Percentiles rank a stretch among this genome's conserved stretches.
Evolutionary conservation across 1,139 yeast species (phyloP).

Genomic region (Yueomyces sp.): DNA sequence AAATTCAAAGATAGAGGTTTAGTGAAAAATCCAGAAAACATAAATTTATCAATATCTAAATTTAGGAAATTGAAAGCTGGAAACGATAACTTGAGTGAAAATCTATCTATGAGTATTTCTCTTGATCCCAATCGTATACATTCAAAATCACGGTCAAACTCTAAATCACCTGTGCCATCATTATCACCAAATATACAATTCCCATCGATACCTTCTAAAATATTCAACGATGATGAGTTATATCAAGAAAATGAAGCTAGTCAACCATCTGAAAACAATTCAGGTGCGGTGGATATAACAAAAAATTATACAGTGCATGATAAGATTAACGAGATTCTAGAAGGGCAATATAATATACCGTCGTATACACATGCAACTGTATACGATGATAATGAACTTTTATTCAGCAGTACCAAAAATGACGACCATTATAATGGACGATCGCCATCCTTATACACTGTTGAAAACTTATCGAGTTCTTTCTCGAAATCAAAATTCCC

Average conservation of each 20-base stretch:
- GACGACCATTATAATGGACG: slow-evolving; percentile 4
- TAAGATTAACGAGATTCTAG: slow-evolving; percentile 1
- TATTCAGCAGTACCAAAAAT: slow-evolving; percentile 3
- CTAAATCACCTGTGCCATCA: slow-evolving; percentile 21
- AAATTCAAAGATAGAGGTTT: slow-evolving; percentile 21
- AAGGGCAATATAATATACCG: slow-evolving; percentile 1
- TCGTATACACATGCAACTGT: not conserved
- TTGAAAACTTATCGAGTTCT: slow-evolving; percentile 19
- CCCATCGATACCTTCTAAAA: slow-evolving; percentile 34
- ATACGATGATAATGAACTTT: slow-evolving; percentile 12
- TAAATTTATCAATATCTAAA: slow-evolving; percentile 30
- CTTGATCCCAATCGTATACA: slow-evolving; percentile 19
- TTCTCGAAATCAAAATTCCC: slow-evolving; percentile 15
- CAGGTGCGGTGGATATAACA: not conserved
- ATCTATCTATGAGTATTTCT: slow-evolving; percentile 26
- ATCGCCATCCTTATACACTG: slow-evolving; percentile 19
- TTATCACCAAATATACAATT: slow-evolving; percentile 26
- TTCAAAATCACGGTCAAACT: slow-evolving; percentile 13
- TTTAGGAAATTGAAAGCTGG: slow-evolving; percentile 36
- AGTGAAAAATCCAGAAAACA: slow-evolving; percentile 13
- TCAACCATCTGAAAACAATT: slow-evolving; percentile 2
- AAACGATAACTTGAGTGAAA: slow-evolving; percentile 32
- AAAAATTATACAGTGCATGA: not conserved
- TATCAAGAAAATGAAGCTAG: slow-evolving; percentile 9
- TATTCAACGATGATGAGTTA: slow-evolving; percentile 23